Percentiles rank a stretch among this genome's conserved stretches.
phyloP scores from a whole-genome alignment of 495 filamentous ascomycete species.

The Sordaria brevicollis region DNA sequence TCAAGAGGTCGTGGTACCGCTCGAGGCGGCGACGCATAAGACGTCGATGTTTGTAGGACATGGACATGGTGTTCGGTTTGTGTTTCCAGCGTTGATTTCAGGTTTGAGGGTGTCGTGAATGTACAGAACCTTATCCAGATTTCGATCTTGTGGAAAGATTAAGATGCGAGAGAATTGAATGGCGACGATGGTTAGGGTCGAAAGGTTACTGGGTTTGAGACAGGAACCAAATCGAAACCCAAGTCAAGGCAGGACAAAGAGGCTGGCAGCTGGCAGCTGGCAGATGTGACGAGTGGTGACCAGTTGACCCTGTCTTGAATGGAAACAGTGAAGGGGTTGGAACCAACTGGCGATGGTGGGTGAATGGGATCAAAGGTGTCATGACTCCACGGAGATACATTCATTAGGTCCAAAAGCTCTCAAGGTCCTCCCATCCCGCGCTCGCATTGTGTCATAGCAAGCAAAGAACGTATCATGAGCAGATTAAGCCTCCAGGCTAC shows the following conservation, averaged over 20 bases:
- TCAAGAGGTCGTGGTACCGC: neutral
- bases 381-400: neutral
- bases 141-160: neutral
- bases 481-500: neutral
- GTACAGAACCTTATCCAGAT: neutral
- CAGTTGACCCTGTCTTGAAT: neutral
- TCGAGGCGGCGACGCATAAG: neutral
- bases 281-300: neutral
- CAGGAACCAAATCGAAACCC: neutral
- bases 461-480: neutral
- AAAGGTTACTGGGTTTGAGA: neutral
- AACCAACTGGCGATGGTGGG: neutral
- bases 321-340: neutral
- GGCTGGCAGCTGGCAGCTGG: neutral
- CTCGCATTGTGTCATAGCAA: neutral
- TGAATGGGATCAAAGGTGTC: neutral
- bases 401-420: neutral
- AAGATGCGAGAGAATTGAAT: neutral
- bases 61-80: too few species aligned
- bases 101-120: neutral
- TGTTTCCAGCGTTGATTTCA: neutral
- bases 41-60: neutral
- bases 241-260: neutral
- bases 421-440: neutral
- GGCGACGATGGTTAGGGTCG: neutral